Percentiles rank a stretch among this genome's conserved stretches.
These are phyloP conservation scores for Myriosclerotinia curreyana DNA, from an alignment of 2,329 filamentous ascomycete species.

Conservation along the genomic window DNA sequence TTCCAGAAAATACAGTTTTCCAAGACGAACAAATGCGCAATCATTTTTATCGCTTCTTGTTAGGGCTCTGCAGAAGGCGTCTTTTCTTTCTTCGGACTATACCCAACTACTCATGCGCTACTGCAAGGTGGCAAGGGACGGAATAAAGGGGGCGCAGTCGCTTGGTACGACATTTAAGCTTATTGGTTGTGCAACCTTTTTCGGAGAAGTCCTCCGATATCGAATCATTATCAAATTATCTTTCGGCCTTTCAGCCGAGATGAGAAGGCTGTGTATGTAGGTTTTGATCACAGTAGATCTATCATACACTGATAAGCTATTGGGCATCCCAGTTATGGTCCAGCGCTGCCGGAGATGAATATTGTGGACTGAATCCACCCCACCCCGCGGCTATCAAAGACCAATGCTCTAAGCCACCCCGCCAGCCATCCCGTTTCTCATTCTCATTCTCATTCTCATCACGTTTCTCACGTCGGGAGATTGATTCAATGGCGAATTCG, in stretches of 20 bases:
- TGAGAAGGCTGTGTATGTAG: constrained; percentile 1
- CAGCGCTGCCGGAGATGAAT: not conserved
- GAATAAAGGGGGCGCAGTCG: constrained; percentile 13
- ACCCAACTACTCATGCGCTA: not conserved
- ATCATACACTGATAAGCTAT: not conserved
- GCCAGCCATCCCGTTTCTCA: not conserved
- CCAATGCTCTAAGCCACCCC: not conserved
- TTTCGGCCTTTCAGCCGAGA: not conserved
- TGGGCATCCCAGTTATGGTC: not conserved
- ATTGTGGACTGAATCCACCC: not conserved
- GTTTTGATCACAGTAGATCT: not conserved
- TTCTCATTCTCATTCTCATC: not conserved
- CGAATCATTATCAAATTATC: not conserved
- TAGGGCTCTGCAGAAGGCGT: not conserved
- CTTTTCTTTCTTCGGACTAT: no score
- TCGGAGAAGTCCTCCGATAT: not conserved
- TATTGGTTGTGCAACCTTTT: constrained; percentile 3
- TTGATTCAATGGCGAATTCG: not conserved
- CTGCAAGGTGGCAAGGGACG: not conserved
- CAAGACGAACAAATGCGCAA: not conserved
- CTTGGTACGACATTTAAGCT: constrained; percentile 11
- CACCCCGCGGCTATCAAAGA: not conserved
- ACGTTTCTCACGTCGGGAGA: not conserved
- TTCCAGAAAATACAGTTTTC: not conserved
- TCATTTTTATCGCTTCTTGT: not conserved